Conservation (phyloP, 2,329 filamentous ascomycete genomes). For the Aspergillus felis region DNA sequence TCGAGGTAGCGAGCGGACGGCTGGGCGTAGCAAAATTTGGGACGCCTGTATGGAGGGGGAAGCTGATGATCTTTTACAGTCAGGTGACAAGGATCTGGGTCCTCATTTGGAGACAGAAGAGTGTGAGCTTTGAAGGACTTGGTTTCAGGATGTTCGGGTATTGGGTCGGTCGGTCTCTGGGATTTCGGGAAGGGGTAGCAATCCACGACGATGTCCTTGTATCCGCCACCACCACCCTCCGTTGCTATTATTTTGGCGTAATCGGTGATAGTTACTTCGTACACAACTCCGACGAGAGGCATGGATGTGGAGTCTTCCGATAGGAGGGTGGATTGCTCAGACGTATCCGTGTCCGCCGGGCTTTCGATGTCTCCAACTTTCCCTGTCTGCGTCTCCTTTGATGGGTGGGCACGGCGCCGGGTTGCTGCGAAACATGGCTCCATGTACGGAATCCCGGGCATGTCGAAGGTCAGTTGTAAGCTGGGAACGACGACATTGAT, state of each 20-base stretch:
- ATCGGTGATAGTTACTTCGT: slow-evolving; percentile 82
- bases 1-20: slow-evolving; percentile 79
- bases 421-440: slow-evolving; percentile 94
- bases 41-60: slow-evolving; percentile 41
- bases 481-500: slow-evolving; percentile 78
- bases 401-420: slow-evolving; percentile 50
- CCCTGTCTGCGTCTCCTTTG: slow-evolving; percentile 1
- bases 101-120: slow-evolving; percentile 62
- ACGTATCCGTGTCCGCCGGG: slow-evolving; percentile 7
- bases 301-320: slow-evolving; percentile 46
- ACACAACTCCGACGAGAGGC: slow-evolving; percentile 86
- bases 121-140: slow-evolving; percentile 78
- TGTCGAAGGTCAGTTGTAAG: slow-evolving; percentile 75
- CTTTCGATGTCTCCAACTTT: slow-evolving; percentile 5
- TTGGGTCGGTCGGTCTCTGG: slow-evolving; percentile 47
- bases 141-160: slow-evolving; percentile 62
- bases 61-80: not conserved
- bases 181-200: slow-evolving; percentile 64
- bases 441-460: slow-evolving; percentile 77
- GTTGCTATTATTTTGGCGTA: slow-evolving; percentile 84
- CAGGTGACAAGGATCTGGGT: slow-evolving; percentile 5
- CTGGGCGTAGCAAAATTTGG: slow-evolving; percentile 70
- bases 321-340: slow-evolving; percentile 35
- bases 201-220: slow-evolving; percentile 75
- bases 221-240: slow-evolving; percentile 82